Base-by-base conservation (phyloP, 1,284 basidiomycete species). In the Cystobasidium sp. region DNA sequence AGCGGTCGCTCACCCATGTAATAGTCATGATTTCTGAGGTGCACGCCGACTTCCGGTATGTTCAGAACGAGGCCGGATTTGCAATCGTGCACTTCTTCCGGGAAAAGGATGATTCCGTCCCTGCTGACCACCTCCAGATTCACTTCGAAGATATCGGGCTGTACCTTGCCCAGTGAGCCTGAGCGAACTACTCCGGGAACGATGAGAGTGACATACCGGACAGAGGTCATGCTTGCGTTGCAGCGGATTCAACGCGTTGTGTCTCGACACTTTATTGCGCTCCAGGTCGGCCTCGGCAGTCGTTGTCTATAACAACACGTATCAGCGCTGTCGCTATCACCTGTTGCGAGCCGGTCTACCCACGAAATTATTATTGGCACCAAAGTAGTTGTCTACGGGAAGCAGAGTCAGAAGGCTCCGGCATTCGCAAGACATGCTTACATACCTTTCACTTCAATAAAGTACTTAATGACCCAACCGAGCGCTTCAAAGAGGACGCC, bases 391-490 rank as follows among this genome's bases (percentile, higher is more conserved):
- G 78, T 95, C 93, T 75, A 47, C 56, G 2, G 37, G 47, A 12
- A n/a, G 41, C 37, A 22, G 44, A 31, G 7, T 53, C 18, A 37
- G 16, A 46, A 1, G 12, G n/a, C 9, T 39, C n/a, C 14, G 31
- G 16, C 22, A 51, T 18, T 3, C 31, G 5, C 39, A 16, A 18
- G 37, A 31, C 12, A 20, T 22, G 12, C 5, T 12, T 59, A 22
- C 53, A 43, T n/a, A 68, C 66, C 44, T 46, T 75, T 69, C 43
- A 96, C 80, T 59, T 90, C 88, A 88, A 97, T 91, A 78, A 94
- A 85, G 79, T 93, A 89, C 44, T 94, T 88, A 71, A 94, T 87
- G 0, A 89, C 89, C 93, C 93, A 96, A 20, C 93, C 94, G 62
- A 93, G 84, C 0, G 86, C 85, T 79, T 90, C 91, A 83, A 90